These are phyloP conservation scores for Arachis monticola DNA, from an alignment of 331 rosid species.

Conservation along the genomic window DNA sequence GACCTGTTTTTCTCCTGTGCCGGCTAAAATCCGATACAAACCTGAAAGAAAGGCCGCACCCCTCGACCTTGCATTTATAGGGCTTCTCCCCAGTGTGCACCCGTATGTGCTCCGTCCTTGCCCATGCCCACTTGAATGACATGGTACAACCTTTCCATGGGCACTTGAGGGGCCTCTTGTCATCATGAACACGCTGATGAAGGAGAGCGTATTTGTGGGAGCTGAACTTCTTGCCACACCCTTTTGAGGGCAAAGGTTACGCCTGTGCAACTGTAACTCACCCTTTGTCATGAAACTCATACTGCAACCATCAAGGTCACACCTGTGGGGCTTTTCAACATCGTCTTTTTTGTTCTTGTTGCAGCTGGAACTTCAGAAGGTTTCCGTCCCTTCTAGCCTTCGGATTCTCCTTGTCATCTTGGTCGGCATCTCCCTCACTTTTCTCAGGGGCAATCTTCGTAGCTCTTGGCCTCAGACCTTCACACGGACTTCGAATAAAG, in stretches of 20 bases:
- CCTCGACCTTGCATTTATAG: constrained; percentile 80
- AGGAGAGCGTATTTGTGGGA: constrained; percentile 84
- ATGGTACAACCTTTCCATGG: constrained; percentile 98
- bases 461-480: constrained; percentile 82
- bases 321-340: constrained; percentile 54
- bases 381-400: constrained; percentile 56
- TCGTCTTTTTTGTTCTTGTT: constrained; percentile 51
- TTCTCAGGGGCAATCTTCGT: constrained; percentile 48
- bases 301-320: constrained; percentile 84
- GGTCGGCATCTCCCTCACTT: constrained; percentile 36
- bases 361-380: constrained; percentile 45
- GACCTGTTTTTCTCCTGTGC: constrained; percentile 94
- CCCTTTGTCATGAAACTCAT: constrained; percentile 81
- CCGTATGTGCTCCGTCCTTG: constrained; percentile 93
- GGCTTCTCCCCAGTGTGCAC: constrained; percentile 99
- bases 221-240: constrained; percentile 94
- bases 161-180: constrained; percentile 95
- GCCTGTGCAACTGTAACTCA: constrained; percentile 78
- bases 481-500: constrained; percentile 88
- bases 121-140: constrained; percentile 99
- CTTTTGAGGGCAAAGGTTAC: constrained; percentile 85
- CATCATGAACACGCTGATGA: constrained; percentile 95
- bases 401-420: constrained; percentile 45
- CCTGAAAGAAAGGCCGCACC: constrained; percentile 93
- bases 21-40: constrained; percentile 94